A percentile compares a stretch with the other conserved stretches of the same genome.
phyloP scores from a whole-genome alignment of 108 stramenopile species.

The Cyclotella distinguenda region DNA sequence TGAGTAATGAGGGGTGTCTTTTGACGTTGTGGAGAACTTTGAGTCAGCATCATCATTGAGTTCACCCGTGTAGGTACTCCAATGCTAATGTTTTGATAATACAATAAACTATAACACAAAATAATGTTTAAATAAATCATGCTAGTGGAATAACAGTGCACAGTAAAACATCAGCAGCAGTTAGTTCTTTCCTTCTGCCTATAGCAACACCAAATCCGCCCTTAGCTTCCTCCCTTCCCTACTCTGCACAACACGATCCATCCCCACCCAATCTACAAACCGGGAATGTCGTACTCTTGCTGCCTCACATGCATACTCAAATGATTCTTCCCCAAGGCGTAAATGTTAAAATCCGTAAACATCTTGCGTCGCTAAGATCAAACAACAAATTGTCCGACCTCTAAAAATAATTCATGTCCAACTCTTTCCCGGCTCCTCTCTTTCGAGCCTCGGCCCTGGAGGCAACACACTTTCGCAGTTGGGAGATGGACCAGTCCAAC shows the following conservation, averaged over 20 bases:
- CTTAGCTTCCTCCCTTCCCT: not conserved
- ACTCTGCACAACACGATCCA: slow-evolving; percentile 12
- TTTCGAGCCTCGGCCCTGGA: no score
- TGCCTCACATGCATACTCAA: slow-evolving; percentile 43
- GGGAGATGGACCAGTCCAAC: no score
- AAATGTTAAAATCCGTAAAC: slow-evolving; percentile 31
- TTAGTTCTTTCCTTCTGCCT: not conserved
- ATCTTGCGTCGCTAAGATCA: no score
- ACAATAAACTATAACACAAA: no score
- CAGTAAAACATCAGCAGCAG: not conserved
- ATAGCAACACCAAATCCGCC: not conserved
- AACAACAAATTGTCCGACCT: no score
- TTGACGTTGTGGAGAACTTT: slow-evolving; percentile 33
- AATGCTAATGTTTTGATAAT: not conserved
- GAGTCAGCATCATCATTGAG: slow-evolving; percentile 1
- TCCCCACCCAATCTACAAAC: not conserved
- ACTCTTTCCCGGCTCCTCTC: no score
- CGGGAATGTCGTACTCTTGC: slow-evolving; percentile 35
- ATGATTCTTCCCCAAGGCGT: slow-evolving; percentile 39
- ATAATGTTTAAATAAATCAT: no score
- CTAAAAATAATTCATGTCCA: no score
- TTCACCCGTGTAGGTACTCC: not conserved
- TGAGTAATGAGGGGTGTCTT: slow-evolving; percentile 33
- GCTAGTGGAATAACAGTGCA: no score
- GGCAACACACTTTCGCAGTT: no score